phyloP scores from a whole-genome alignment of 108 stramenopile species.

The Bacterosira constricta region DNA sequence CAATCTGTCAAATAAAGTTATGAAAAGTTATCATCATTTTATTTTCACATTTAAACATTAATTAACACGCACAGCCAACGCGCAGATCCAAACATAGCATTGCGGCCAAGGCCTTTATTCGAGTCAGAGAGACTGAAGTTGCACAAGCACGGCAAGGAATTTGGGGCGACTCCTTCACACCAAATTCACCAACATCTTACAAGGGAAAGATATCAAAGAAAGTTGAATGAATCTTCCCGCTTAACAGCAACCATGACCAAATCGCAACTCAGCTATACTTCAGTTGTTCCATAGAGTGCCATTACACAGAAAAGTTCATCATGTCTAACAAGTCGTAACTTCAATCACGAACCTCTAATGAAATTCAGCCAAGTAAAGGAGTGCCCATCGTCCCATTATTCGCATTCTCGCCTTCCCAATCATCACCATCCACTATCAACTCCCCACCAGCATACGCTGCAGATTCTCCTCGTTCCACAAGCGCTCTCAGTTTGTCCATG shows the following conservation, averaged over 20 bases:
- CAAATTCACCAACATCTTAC: conserved; percentile 14
- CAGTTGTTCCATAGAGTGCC: not conserved
- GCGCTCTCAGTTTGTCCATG: conserved; percentile 58
- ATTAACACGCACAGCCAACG: too few relatives aligned
- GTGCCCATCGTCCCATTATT: conserved; percentile 13
- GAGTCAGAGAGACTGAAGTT: conserved; percentile 26
- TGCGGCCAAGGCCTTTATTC: too few relatives aligned
- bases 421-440: conserved; percentile 25
- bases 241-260: conserved; percentile 22
- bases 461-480: conserved; percentile 54
- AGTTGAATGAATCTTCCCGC: conserved; percentile 1
- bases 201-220: conserved; percentile 9
- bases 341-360: not conserved
- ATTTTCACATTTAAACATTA: too few relatives aligned
- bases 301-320: conserved; percentile 14
- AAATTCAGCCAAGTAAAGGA: conserved; percentile 38
- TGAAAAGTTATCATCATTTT: not conserved
- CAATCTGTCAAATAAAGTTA: too few relatives aligned
- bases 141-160: conserved; percentile 16
- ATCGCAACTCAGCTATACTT: conserved; percentile 28
- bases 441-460: conserved; percentile 17
- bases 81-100: too few relatives aligned
- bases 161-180: conserved; percentile 14
- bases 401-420: conserved; percentile 19
- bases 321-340: not conserved